These are phyloP conservation scores for Thielaviopsis euricoi DNA, from an alignment of 2,329 filamentous ascomycete genomes.

Conservation along the genomic window DNA sequence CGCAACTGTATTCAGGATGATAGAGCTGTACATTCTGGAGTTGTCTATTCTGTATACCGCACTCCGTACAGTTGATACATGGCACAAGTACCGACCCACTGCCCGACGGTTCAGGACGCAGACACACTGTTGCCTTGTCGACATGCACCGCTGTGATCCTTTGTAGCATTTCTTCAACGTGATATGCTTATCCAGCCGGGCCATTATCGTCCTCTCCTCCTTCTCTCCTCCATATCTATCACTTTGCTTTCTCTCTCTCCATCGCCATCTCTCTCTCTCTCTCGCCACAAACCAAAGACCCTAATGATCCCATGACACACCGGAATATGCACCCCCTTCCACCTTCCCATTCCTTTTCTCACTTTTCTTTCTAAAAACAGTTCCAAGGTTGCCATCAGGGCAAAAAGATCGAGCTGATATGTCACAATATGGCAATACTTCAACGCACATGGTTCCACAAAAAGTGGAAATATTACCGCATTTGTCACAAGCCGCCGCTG, in stretches of 20 bases:
- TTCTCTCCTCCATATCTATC: neutral
- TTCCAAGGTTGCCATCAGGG: neutral
- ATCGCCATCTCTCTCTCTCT: no score
- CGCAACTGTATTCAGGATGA: no score
- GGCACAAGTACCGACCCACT: no score
- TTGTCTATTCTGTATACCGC: no score
- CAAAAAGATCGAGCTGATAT: neutral
- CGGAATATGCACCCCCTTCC: neutral
- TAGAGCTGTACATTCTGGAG: no score
- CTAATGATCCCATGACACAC: neutral
- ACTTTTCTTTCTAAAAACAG: neutral
- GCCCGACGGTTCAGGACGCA: no score
- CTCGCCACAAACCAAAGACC: neutral
- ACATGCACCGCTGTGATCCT: neutral
- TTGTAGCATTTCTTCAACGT: neutral
- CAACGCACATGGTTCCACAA: neutral
- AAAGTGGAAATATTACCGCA: neutral
- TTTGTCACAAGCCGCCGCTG: neutral
- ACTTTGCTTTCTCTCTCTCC: neutral
- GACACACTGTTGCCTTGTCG: neutral
- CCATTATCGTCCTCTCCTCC: neutral
- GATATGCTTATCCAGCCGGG: neutral
- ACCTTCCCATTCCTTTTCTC: neutral
- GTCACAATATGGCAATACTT: no score
- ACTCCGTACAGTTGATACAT: no score